phyloP scores from a whole-genome alignment of 2,329 filamentous ascomycete species.

The Ambrosiella xylebori region DNA sequence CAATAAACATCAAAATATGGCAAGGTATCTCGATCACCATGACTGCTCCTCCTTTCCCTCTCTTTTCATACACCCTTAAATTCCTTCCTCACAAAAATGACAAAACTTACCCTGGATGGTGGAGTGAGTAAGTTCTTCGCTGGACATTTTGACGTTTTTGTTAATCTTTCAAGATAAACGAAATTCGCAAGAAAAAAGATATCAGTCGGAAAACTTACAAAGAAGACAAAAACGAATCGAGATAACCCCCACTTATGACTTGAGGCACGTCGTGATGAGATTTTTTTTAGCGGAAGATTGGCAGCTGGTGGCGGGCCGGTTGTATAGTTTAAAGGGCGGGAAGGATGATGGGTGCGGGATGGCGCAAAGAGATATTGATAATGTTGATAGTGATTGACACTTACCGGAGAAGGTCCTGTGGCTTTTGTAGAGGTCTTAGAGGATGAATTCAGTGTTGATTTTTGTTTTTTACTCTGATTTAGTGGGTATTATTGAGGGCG shows the following conservation, averaged over 20 bases:
- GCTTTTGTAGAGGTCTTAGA: background rate
- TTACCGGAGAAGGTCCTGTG: background rate
- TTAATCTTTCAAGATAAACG: background rate
- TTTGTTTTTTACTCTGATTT: background rate
- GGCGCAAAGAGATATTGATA: too few relatives aligned
- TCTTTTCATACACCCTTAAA: background rate
- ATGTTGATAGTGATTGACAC: background rate
- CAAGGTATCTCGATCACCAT: background rate
- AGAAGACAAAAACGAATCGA: background rate
- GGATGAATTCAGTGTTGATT: too few relatives aligned
- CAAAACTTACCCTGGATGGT: constrained; percentile 38
- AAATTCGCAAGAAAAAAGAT: background rate
- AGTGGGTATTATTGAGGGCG: background rate
- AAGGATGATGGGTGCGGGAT: too few relatives aligned
- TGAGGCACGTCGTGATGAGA: background rate
- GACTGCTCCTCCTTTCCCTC: background rate
- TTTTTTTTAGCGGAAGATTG: background rate
- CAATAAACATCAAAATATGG: background rate
- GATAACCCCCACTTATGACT: background rate
- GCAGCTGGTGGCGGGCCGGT: background rate
- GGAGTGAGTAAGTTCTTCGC: constrained; percentile 33
- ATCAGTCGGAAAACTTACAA: background rate
- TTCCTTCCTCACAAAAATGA: background rate
- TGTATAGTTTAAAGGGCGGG: background rate
- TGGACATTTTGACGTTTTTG: constrained; percentile 23